A percentile compares a stretch with the other conserved stretches of the same genome.
Evolutionary conservation across 2,329 filamentous ascomycete genomes (phyloP).

Genomic region (Dactylellina cionopaga): DNA sequence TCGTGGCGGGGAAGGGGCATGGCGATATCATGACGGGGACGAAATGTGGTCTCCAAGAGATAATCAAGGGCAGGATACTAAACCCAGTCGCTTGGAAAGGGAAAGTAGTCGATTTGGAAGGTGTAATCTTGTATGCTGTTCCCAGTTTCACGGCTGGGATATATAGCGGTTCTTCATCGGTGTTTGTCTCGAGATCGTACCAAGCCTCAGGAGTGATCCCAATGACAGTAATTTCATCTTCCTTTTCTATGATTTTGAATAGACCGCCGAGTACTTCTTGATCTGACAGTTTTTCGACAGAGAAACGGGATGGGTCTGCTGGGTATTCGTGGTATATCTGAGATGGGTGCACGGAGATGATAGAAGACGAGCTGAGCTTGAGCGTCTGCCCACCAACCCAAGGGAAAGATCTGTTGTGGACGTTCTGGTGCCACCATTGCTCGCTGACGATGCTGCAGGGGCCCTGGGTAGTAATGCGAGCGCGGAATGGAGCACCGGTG

Average conservation of each 20-base stretch:
- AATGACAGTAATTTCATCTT: background rate
- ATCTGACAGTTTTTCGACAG: background rate
- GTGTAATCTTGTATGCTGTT: background rate
- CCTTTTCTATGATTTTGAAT: background rate
- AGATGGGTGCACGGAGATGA: background rate
- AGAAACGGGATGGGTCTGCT: background rate
- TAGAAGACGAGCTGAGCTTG: background rate
- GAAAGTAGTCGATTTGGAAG: background rate
- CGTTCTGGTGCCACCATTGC: background rate
- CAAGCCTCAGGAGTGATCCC: background rate
- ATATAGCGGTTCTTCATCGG: background rate
- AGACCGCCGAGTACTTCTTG: background rate
- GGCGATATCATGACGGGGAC: constrained; percentile 16
- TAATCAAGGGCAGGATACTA: constrained; percentile 8
- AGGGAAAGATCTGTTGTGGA: background rate
- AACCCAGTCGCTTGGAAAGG: background rate
- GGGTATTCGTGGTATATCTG: background rate
- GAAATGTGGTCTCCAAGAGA: background rate
- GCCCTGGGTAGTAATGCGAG: background rate
- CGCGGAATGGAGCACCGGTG: background rate
- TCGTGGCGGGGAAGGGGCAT: background rate
- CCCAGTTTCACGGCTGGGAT: background rate
- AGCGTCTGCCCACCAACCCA: constrained; percentile 10
- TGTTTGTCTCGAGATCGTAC: background rate
- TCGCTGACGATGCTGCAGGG: constrained; percentile 8